Evolutionary conservation across 257 asterid genomes (phyloP).

Genomic region (Solanum appendiculatum): DNA sequence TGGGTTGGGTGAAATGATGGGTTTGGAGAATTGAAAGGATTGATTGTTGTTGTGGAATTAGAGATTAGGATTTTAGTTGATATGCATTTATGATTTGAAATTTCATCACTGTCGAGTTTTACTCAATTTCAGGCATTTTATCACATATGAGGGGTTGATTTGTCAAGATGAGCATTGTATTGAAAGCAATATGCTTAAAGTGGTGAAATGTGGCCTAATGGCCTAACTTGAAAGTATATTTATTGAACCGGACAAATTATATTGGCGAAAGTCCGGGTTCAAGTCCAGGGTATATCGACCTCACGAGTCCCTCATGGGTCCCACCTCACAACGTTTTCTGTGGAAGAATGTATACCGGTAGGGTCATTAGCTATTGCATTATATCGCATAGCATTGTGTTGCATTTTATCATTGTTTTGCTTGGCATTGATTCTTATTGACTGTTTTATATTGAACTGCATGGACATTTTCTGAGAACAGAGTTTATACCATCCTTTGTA

Average conservation of each 20-base stretch:
- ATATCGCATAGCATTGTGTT: background rate
- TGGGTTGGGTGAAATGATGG: too few relatives aligned
- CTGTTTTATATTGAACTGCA: background rate
- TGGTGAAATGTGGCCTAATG: background rate
- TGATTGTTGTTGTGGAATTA: too few relatives aligned
- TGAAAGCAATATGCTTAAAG: background rate
- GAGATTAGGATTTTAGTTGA: too few relatives aligned
- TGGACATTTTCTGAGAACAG: background rate
- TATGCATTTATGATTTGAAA: too few relatives aligned
- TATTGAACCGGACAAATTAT: too few relatives aligned
- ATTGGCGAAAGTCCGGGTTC: background rate
- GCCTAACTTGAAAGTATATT: background rate
- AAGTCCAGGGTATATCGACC: background rate
- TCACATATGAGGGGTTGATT: background rate
- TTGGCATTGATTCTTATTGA: background rate
- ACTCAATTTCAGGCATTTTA: too few relatives aligned
- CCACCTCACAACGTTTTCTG: background rate
- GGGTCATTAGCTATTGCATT: background rate
- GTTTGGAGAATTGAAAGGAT: too few relatives aligned
- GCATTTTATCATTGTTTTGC: background rate
- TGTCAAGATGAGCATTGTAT: too few relatives aligned
- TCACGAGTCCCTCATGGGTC: background rate
- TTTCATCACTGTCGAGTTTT: too few relatives aligned
- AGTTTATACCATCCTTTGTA: background rate
- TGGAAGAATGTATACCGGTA: background rate